Evolutionary conservation across 352 stramenopile genomes (phyloP).

Genomic region (Phytophthora cryptogea): DNA sequence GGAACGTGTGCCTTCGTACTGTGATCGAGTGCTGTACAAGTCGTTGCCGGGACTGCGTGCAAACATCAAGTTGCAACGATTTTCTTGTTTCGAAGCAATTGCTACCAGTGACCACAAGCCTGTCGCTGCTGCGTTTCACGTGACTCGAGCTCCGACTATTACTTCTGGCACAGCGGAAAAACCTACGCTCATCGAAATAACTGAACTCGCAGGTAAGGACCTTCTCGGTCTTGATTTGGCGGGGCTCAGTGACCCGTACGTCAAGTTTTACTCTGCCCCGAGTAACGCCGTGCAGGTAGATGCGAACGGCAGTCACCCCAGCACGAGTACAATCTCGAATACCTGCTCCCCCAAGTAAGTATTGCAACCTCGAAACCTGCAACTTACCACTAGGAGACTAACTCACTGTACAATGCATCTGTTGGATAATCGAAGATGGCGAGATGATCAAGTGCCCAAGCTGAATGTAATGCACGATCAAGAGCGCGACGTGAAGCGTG

Average conservation of each 20-base stretch:
- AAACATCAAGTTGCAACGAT: conserved; percentile 62
- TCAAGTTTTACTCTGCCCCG: conserved; percentile 78
- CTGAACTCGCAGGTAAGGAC: conserved; percentile 56
- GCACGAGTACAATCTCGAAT: conserved; percentile 64
- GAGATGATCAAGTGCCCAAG: conserved; percentile 66
- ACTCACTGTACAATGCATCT: not conserved
- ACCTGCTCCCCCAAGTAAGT: conserved; percentile 66
- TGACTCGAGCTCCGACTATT: conserved; percentile 41
- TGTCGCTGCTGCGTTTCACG: conserved; percentile 60
- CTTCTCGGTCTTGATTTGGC: conserved; percentile 77
- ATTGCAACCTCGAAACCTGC: not conserved
- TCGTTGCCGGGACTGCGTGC: conserved; percentile 61
- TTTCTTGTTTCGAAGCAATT: conserved; percentile 67
- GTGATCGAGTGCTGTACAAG: conserved; percentile 83
- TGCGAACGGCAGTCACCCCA: conserved; percentile 47
- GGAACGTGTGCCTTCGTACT: conserved; percentile 84
- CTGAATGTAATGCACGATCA: conserved; percentile 56
- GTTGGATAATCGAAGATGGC: conserved; percentile 43
- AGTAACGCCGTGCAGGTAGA: conserved; percentile 60
- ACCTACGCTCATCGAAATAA: conserved; percentile 63
- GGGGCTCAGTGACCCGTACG: conserved; percentile 82
- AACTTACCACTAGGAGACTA: not conserved
- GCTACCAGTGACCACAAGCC: conserved; percentile 88
- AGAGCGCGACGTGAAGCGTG: conserved; percentile 54
- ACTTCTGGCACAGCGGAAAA: conserved; percentile 27